These are phyloP conservation scores for Termitomyces sp. DNA, from an alignment of 768 basidiomycete species.

Conservation along the genomic window DNA sequence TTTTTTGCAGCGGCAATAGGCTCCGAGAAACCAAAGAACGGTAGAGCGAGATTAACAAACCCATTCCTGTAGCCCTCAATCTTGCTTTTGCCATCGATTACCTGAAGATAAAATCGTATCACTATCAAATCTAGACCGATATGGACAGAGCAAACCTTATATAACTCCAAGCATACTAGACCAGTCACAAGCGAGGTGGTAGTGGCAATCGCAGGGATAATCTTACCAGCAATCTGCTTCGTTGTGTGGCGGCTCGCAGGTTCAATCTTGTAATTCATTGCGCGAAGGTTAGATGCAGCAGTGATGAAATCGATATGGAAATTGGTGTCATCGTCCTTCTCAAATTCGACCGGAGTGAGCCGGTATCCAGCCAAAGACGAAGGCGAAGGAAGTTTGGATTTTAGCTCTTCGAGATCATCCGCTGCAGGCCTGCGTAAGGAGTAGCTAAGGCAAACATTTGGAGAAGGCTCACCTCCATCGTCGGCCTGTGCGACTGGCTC, in stretches of 20 bases:
- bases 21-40: conserved; percentile 99
- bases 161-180: conserved; percentile 91
- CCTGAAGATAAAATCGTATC: conserved; percentile 35
- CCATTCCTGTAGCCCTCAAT: conserved; percentile 98
- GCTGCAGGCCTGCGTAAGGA: conserved; percentile 21
- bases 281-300: conserved; percentile 93
- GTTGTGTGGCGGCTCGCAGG: conserved; percentile 87
- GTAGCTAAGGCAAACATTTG: not conserved
- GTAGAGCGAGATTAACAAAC: conserved; percentile 94
- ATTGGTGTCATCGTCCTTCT: conserved; percentile 98
- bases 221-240: conserved; percentile 98
- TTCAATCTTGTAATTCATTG: conserved; percentile 89
- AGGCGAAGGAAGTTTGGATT: conserved; percentile 76
- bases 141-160: conserved; percentile 58
- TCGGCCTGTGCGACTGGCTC: conserved; percentile 71
- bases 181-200: conserved; percentile 96
- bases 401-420: conserved; percentile 49
- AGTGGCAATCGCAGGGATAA: conserved; percentile 99
- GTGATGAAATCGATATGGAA: conserved; percentile 99
- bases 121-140: not conserved
- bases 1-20: conserved; percentile 86
- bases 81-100: conserved; percentile 93
- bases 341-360: conserved; percentile 91
- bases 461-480: conserved; percentile 29
- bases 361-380: conserved; percentile 96